A percentile compares a stretch with the other conserved stretches of the same genome.
Conservation (phyloP, 2,329 filamentous ascomycete genomes). For the Podosphaera xanthii region DNA sequence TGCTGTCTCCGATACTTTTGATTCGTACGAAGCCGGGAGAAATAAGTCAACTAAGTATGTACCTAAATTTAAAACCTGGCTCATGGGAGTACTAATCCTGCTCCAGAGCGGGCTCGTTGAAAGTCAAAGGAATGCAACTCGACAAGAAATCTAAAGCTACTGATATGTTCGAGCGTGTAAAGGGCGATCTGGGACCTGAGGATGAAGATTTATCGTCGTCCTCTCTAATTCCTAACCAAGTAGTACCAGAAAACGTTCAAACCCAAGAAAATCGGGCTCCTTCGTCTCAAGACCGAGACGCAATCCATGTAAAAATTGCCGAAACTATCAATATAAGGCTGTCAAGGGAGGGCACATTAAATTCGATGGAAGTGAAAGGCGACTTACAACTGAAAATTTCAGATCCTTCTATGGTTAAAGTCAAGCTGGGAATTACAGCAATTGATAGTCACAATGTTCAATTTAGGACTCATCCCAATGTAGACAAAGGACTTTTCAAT, state of each 20-base stretch:
- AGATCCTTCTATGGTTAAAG: slow-evolving; percentile 71
- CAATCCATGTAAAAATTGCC: slow-evolving; percentile 68
- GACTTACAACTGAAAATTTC: slow-evolving; percentile 80
- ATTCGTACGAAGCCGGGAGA: slow-evolving; percentile 92
- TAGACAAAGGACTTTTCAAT: slow-evolving; percentile 74
- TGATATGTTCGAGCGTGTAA: slow-evolving; percentile 90
- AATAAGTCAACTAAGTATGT: slow-evolving; percentile 71
- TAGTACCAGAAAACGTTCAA: slow-evolving; percentile 26
- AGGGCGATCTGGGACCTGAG: slow-evolving; percentile 73
- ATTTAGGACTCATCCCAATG: slow-evolving; percentile 89
- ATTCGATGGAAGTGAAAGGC: slow-evolving; percentile 71
- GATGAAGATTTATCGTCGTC: slow-evolving; percentile 33
- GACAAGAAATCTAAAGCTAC: slow-evolving; percentile 97
- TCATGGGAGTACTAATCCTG: slow-evolving; percentile 10
- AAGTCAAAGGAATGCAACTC: slow-evolving; percentile 96
- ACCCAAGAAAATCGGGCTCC: slow-evolving; percentile 32
- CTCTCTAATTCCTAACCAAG: slow-evolving; percentile 32
- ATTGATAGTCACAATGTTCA: slow-evolving; percentile 64
- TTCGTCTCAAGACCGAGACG: slow-evolving; percentile 53
- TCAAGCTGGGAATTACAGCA: slow-evolving; percentile 63
- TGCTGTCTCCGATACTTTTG: slow-evolving; percentile 59
- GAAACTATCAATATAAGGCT: slow-evolving; percentile 82
- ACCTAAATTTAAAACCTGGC: not conserved
- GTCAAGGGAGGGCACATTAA: slow-evolving; percentile 67
- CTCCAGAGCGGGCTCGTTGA: slow-evolving; percentile 36